These are phyloP conservation scores for Apiotrichum montevideense DNA, from an alignment of 1,284 basidiomycete species.

Conservation along the genomic window DNA sequence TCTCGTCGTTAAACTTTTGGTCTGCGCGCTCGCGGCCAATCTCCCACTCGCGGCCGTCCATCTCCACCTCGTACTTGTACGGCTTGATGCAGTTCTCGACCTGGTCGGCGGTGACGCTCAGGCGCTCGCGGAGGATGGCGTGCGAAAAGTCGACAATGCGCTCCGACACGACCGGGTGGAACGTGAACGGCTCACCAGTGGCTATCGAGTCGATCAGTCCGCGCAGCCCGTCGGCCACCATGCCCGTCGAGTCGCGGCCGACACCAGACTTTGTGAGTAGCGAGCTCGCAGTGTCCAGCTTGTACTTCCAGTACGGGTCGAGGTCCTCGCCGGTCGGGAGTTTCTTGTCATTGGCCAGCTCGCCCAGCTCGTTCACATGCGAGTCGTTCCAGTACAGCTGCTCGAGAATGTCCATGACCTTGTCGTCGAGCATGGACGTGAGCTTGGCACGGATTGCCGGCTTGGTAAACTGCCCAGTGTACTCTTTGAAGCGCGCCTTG, in stretches of 20 bases:
- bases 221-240: constrained; percentile 92
- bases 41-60: constrained; percentile 85
- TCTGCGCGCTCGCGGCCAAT: constrained; percentile 68
- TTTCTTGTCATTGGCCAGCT: constrained; percentile 64
- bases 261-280: constrained; percentile 93
- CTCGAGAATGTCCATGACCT: constrained; percentile 93
- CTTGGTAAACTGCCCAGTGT: constrained; percentile 77
- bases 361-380: constrained; percentile 67
- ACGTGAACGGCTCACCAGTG: constrained; percentile 80
- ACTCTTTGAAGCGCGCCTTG: constrained; percentile 85
- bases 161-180: constrained; percentile 80
- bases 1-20: constrained; percentile 75
- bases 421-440: constrained; percentile 88
- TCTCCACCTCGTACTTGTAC: constrained; percentile 87
- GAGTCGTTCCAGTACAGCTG: constrained; percentile 96
- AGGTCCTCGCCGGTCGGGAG: constrained; percentile 59
- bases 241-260: constrained; percentile 85
- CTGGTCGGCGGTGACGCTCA: constrained; percentile 89
- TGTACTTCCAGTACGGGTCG: constrained; percentile 92
- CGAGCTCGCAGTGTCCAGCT: constrained; percentile 85
- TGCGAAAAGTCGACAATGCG: constrained; percentile 87
- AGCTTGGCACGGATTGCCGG: constrained; percentile 81
- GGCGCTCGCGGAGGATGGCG: constrained; percentile 82
- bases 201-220: constrained; percentile 83
- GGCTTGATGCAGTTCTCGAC: constrained; percentile 99